Evolutionary conservation across 495 filamentous ascomycete species (phyloP).

Genomic region (Lentithecium fluviatile): DNA sequence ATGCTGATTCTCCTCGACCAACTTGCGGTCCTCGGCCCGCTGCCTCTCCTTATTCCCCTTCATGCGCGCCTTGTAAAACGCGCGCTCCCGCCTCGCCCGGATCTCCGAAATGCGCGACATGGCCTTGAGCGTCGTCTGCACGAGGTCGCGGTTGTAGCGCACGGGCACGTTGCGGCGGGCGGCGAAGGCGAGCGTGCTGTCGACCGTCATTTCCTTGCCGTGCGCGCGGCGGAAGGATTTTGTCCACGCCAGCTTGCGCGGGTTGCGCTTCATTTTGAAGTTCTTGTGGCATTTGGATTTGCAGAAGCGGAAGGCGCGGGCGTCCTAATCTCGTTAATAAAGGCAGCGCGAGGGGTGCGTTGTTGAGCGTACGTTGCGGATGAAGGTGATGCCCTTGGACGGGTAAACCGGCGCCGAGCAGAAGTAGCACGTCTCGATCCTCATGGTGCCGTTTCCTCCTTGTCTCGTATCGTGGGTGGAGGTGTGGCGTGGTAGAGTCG

Average conservation of each 20-base stretch:
- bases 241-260: slow-evolving; percentile 56
- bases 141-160: slow-evolving; percentile 89
- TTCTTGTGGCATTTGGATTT: slow-evolving; percentile 48
- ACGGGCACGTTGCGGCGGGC: slow-evolving; percentile 90
- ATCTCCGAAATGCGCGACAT: slow-evolving; percentile 93
- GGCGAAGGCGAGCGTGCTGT: slow-evolving; percentile 88
- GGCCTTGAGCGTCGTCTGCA: slow-evolving; percentile 80
- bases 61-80: slow-evolving; percentile 91
- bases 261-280: slow-evolving; percentile 93
- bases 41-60: slow-evolving; percentile 81
- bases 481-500: slow-evolving; percentile 8
- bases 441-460: slow-evolving; percentile 37
- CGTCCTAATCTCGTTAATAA: not conserved
- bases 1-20: slow-evolving; percentile 90
- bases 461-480: not conserved
- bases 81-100: slow-evolving; percentile 73
- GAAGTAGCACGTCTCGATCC: slow-evolving; percentile 89
- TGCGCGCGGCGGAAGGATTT: slow-evolving; percentile 43
- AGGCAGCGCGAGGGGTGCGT: no score
- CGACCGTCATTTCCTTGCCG: slow-evolving; percentile 80
- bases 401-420: slow-evolving; percentile 59
- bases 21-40: slow-evolving; percentile 73
- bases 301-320: slow-evolving; percentile 68
- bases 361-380: slow-evolving; percentile 57
- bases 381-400: slow-evolving; percentile 69